Conservation (phyloP, 2,329 filamentous ascomycete species). For the Lizonia empirigonia region DNA sequence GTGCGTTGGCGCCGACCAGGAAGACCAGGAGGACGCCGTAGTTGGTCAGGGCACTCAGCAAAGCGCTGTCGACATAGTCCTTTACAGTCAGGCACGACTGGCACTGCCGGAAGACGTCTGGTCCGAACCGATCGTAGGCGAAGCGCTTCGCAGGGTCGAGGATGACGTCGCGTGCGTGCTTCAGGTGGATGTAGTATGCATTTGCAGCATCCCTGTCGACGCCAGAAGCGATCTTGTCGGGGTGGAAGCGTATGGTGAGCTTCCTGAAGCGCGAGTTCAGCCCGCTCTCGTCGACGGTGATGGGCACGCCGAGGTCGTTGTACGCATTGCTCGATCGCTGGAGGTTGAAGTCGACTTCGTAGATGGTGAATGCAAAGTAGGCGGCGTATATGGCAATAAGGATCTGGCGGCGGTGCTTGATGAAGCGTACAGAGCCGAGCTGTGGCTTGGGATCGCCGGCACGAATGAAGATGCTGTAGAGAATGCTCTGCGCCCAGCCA, state of each 20-base stretch:
- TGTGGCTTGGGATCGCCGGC: conserved; percentile 80
- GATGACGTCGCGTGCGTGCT: conserved; percentile 83
- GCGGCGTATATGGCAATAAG: conserved; percentile 79
- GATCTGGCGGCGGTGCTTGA: conserved; percentile 78
- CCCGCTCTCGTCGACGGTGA: conserved; percentile 71
- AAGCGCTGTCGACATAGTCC: conserved; percentile 74
- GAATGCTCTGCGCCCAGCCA: conserved; percentile 69
- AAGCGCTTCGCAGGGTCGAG: conserved; percentile 78
- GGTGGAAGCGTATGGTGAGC: conserved; percentile 68
- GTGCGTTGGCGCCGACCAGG: conserved; percentile 41
- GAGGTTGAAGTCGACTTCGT: conserved; percentile 85
- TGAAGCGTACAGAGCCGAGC: conserved; percentile 70
- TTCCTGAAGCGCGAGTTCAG: conserved; percentile 86
- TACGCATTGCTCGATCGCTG: conserved; percentile 78
- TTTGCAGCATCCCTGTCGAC: conserved; percentile 40
- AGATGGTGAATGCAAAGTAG: conserved; percentile 91
- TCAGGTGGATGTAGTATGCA: conserved; percentile 78
- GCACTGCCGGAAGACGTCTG: conserved; percentile 62
- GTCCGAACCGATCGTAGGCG: conserved; percentile 82
- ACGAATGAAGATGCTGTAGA: conserved; percentile 87
- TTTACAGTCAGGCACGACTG: conserved; percentile 68
- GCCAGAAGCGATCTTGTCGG: conserved; percentile 71
- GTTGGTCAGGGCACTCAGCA: conserved; percentile 45
- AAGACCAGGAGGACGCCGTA: conserved; percentile 38
- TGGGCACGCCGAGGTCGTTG: conserved; percentile 71